These are phyloP conservation scores for Psidium friedrichsthalianum DNA, from an alignment of 345 rosid genomes.

Conservation along the genomic window DNA sequence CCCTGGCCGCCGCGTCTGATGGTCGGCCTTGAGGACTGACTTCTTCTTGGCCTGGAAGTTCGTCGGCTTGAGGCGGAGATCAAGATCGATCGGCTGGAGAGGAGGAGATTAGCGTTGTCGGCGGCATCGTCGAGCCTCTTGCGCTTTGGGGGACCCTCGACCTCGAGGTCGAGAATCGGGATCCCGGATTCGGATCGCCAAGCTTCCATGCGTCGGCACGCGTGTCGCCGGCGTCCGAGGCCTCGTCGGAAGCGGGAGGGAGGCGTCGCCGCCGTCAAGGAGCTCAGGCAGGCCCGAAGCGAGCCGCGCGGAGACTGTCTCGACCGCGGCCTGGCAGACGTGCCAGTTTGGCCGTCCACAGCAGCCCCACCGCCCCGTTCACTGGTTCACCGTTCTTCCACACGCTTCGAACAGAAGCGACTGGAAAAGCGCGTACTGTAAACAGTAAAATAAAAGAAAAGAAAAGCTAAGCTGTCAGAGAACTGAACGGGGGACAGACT, in stretches of 20 bases:
- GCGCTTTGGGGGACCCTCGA: conserved; percentile 27
- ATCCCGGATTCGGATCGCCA: conserved; percentile 18
- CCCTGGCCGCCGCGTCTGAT: conserved; percentile 31
- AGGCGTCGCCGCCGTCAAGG: conserved; percentile 27
- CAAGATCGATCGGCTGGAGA: conserved; percentile 43
- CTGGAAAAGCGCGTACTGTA: conserved; percentile 55
- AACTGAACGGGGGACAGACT: background rate
- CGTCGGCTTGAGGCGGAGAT: conserved; percentile 47
- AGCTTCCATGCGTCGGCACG: conserved; percentile 13
- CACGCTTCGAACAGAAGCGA: conserved; percentile 85
- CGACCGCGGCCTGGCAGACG: conserved; percentile 80
- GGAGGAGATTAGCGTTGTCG: background rate
- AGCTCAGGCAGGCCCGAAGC: conserved; percentile 55
- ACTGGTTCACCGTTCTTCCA: conserved; percentile 92
- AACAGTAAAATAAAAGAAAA: background rate
- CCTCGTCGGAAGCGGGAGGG: conserved; percentile 46
- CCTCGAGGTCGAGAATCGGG: conserved; percentile 63
- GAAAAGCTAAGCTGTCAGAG: background rate
- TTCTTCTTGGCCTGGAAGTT: conserved; percentile 4
- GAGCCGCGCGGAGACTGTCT: conserved; percentile 78
- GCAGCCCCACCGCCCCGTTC: conserved; percentile 86
- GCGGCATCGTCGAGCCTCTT: conserved; percentile 23
- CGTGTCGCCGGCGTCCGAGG: conserved; percentile 47
- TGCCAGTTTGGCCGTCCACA: conserved; percentile 94
- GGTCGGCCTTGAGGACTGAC: conserved; percentile 8